Evolutionary conservation across 306 rosid species (phyloP).

Genomic region (Biancaea sappan): DNA sequence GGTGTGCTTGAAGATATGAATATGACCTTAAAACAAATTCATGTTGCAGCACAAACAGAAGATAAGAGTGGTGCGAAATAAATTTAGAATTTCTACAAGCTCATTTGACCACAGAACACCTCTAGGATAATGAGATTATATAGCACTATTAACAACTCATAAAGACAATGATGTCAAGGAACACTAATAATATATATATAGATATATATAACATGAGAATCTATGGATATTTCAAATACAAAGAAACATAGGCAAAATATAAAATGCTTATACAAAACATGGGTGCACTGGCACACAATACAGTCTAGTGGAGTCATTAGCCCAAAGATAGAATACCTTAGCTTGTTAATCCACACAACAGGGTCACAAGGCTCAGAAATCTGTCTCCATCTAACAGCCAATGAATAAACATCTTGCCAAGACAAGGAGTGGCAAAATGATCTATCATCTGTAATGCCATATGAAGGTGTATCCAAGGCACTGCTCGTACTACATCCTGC

Average conservation of each 20-base stretch:
- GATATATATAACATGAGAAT: slow-evolving; percentile 28
- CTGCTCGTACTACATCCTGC: slow-evolving; percentile 94
- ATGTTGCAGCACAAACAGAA: slow-evolving; percentile 11
- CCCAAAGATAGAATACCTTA: slow-evolving; percentile 62
- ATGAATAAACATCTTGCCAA: slow-evolving; percentile 79
- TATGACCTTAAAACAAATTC: slow-evolving; percentile 9
- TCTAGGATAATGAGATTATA: slow-evolving; percentile 1
- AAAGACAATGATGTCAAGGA: background rate
- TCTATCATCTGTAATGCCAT: slow-evolving; percentile 62
- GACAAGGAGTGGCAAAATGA: slow-evolving; percentile 62
- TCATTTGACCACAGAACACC: slow-evolving; percentile 6
- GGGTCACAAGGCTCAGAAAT: slow-evolving; percentile 95
- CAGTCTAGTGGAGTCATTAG: slow-evolving; percentile 18
- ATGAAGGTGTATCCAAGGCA: slow-evolving; percentile 60
- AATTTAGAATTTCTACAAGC: slow-evolving; percentile 12
- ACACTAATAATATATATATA: no score
- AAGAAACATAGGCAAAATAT: slow-evolving; percentile 3
- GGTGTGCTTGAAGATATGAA: slow-evolving; percentile 17
- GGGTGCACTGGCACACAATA: background rate
- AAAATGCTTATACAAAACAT: slow-evolving; percentile 27
- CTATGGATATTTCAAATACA: background rate
- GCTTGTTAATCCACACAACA: slow-evolving; percentile 90
- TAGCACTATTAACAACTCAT: slow-evolving; percentile 17
- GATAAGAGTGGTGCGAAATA: background rate
- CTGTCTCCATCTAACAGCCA: slow-evolving; percentile 94